A percentile compares a stretch with the other conserved stretches of the same genome.
Conservation (phyloP, 371 early-diverging fungal species). For the Apophysomyces trapeziformis region DNA sequence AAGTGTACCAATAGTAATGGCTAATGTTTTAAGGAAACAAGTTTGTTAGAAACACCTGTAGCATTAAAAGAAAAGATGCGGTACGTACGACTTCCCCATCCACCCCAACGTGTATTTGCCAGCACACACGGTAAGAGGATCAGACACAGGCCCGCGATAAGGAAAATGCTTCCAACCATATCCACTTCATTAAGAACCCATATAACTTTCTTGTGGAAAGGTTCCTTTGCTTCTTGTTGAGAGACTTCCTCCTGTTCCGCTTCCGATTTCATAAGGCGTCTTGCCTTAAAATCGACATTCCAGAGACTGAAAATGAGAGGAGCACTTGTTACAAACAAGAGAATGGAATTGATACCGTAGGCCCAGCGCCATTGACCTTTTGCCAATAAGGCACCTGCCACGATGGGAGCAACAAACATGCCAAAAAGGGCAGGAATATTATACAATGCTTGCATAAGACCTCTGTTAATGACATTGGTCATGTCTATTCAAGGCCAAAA, state of each 20-base stretch:
- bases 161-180: slow-evolving; percentile 45
- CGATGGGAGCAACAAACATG: slow-evolving; percentile 33
- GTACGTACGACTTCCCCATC: slow-evolving; percentile 34
- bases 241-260: neutral
- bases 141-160: slow-evolving; percentile 38
- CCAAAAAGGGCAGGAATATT: slow-evolving; percentile 36
- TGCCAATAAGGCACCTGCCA: slow-evolving; percentile 27
- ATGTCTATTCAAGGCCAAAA: slow-evolving; percentile 26
- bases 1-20: slow-evolving; percentile 19
- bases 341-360: slow-evolving; percentile 28
- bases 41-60: neutral
- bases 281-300: slow-evolving; percentile 27
- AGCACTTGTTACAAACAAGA: slow-evolving; percentile 30
- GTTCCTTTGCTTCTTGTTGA: neutral
- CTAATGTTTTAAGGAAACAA: slow-evolving; percentile 1
- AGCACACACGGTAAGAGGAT: slow-evolving; percentile 48
- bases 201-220: slow-evolving; percentile 4
- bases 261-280: neutral
- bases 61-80: neutral
- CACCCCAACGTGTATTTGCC: slow-evolving; percentile 39
- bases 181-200: slow-evolving; percentile 47
- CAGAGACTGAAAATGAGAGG: slow-evolving; percentile 25
- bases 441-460: slow-evolving; percentile 42
- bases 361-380: slow-evolving; percentile 32
- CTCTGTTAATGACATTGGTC: slow-evolving; percentile 38